phyloP scores from a whole-genome alignment of 2,329 filamentous ascomycete species.

The Xylariaceae sp. region DNA sequence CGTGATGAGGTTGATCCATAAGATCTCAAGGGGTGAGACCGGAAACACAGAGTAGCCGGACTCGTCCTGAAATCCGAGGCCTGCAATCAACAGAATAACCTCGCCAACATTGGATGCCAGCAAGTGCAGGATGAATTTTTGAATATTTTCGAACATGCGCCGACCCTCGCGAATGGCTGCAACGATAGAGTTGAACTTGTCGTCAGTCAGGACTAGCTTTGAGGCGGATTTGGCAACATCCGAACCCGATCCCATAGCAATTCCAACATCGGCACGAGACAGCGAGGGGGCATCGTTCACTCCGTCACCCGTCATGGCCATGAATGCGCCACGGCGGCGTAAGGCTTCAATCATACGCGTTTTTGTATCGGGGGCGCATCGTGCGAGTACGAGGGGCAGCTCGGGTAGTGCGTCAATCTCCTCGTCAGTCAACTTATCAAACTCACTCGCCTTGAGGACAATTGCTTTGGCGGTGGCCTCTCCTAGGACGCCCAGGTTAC shows the following conservation, averaged over 20 bases:
- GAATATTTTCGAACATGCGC: constrained; percentile 83
- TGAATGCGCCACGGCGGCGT: constrained; percentile 68
- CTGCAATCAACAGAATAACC: constrained; percentile 73
- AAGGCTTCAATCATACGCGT: constrained; percentile 87
- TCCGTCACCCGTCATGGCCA: constrained; percentile 84
- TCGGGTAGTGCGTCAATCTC: constrained; percentile 72
- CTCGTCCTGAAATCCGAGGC: constrained; percentile 72
- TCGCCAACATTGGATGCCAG: constrained; percentile 79
- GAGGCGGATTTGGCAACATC: constrained; percentile 81
- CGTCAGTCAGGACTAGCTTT: constrained; percentile 78
- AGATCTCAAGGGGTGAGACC: constrained; percentile 76
- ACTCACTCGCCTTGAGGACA: constrained; percentile 71
- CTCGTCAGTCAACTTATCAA: constrained; percentile 69
- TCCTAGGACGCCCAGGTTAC: constrained; percentile 54
- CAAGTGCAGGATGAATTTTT: constrained; percentile 79
- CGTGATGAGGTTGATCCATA: constrained; percentile 94
- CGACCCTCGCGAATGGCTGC: constrained; percentile 77
- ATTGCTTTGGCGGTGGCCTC: constrained; percentile 60
- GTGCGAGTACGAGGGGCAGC: constrained; percentile 74
- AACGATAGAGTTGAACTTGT: constrained; percentile 84
- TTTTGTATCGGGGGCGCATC: constrained; percentile 81
- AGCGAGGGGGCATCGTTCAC: constrained; percentile 83
- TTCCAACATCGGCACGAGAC: constrained; percentile 76
- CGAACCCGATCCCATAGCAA: constrained; percentile 83
- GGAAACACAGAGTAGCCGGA: constrained; percentile 75